These are phyloP conservation scores for Stemphylium lycopersici DNA, from an alignment of 2,329 filamentous ascomycete species.

Conservation along the genomic window DNA sequence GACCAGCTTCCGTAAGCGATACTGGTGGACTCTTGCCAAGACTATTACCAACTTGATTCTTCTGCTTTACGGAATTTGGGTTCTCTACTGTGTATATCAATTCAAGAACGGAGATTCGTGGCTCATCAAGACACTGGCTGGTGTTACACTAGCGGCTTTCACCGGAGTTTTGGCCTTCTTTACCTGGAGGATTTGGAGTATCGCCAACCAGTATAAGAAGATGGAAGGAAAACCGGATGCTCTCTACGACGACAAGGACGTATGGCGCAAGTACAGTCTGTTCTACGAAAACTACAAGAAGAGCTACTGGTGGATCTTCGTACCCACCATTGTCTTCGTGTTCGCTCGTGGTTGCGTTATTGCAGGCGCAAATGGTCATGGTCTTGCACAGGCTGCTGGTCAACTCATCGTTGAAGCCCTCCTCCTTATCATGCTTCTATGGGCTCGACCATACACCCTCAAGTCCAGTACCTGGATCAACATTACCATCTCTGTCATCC, in stretches of 20 bases:
- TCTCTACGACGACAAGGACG: constrained; percentile 86
- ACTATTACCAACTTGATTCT: constrained; percentile 90
- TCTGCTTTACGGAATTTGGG: constrained; percentile 92
- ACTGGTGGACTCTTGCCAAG: constrained; percentile 91
- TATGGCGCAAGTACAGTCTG: constrained; percentile 93
- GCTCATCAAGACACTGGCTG: constrained; percentile 86
- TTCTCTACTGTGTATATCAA: constrained; percentile 93
- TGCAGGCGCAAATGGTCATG: constrained; percentile 83
- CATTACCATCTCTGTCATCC: constrained; percentile 86
- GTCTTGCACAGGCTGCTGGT: constrained; percentile 77
- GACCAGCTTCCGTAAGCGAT: constrained; percentile 87
- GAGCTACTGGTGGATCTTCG: constrained; percentile 96
- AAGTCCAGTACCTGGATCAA: constrained; percentile 92
- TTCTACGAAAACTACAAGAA: constrained; percentile 98
- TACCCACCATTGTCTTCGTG: constrained; percentile 87
- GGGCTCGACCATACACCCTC: constrained; percentile 84
- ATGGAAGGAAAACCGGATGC: constrained; percentile 72
- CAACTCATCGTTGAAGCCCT: constrained; percentile 81
- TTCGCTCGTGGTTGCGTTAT: constrained; percentile 87
- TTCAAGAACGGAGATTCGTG: constrained; percentile 93
- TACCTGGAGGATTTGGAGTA: constrained; percentile 78
- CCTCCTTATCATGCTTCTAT: constrained; percentile 80
- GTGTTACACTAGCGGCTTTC: constrained; percentile 78
- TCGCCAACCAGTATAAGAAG: constrained; percentile 75
- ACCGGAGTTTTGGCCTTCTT: constrained; percentile 84